Percentiles rank a stretch among this genome's conserved stretches.
These are phyloP conservation scores for Mycena rebaudengoi DNA, from an alignment of 768 basidiomycete genomes.

Conservation along the genomic window DNA sequence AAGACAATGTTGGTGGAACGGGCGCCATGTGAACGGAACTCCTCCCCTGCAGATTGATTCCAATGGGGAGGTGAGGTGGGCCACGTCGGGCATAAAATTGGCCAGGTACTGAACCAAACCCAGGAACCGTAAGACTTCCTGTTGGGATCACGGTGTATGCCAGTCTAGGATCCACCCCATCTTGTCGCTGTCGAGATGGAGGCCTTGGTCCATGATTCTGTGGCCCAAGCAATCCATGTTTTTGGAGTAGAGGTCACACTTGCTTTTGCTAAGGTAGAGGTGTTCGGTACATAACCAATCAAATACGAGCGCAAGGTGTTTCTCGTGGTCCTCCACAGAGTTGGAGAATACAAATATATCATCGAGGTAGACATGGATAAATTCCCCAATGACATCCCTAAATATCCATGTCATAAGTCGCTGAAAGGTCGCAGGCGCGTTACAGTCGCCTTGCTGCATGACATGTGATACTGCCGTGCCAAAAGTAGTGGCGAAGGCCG, in stretches of 20 bases:
- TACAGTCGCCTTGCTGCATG: too few relatives aligned
- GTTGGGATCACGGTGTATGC: neutral
- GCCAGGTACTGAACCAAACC: neutral
- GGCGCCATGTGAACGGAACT: neutral
- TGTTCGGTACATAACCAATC: neutral
- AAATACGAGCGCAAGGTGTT: neutral
- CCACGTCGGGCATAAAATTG: neutral
- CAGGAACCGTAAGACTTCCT: neutral
- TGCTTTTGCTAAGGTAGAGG: neutral
- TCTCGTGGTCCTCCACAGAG: neutral
- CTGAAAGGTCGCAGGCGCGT: too few relatives aligned
- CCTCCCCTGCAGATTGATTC: neutral
- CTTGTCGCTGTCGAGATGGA: neutral
- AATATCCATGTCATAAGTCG: slow-evolving; percentile 40
- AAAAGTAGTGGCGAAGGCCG: slow-evolving; percentile 29
- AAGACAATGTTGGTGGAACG: neutral
- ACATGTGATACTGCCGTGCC: slow-evolving; percentile 35
- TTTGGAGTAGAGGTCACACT: neutral
- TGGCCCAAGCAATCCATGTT: too few relatives aligned
- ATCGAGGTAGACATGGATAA: slow-evolving; percentile 45
- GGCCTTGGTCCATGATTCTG: neutral
- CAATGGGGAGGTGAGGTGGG: neutral
- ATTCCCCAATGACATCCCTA: slow-evolving; percentile 31
- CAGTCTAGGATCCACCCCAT: too few relatives aligned
- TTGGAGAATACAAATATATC: slow-evolving; percentile 29